These are phyloP conservation scores for Rhodosporidiobolus sp. DNA, from an alignment of 768 basidiomycete genomes.

Conservation along the genomic window DNA sequence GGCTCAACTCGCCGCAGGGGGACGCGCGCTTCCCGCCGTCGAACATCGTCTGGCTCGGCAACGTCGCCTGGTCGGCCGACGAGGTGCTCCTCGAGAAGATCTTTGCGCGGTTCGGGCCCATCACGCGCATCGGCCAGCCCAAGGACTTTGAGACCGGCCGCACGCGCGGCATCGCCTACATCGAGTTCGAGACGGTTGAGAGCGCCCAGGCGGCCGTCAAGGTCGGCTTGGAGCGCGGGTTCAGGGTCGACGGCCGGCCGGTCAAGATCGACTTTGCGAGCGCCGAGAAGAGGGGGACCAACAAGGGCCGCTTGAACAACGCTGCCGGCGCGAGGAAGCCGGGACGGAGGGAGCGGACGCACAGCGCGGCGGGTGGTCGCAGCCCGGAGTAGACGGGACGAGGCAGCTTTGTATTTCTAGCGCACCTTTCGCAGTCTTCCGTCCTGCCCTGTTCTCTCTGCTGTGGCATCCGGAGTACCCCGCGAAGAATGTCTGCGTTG, in stretches of 20 bases:
- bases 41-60: conserved; percentile 75
- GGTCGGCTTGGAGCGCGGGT: conserved; percentile 13
- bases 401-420: background rate
- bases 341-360: background rate
- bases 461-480: too few relatives aligned
- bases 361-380: background rate
- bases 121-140: conserved; percentile 69
- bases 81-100: conserved; percentile 83
- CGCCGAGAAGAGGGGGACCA: background rate
- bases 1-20: too few relatives aligned
- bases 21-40: conserved; percentile 7
- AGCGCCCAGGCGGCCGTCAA: conserved; percentile 74
- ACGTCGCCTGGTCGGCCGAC: conserved; percentile 71
- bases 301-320: background rate
- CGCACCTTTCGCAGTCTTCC: background rate
- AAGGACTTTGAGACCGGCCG: conserved; percentile 85
- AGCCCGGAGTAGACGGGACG: background rate
- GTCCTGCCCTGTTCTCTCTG: too few relatives aligned
- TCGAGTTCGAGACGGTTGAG: conserved; percentile 81
- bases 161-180: conserved; percentile 92
- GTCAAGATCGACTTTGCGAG: conserved; percentile 33
- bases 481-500: background rate
- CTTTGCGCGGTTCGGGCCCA: conserved; percentile 84
- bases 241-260: conserved; percentile 20
- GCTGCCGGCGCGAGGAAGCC: conserved; percentile 2